Base-by-base conservation (phyloP, 345 rosid species). In the Populus alba region DNA sequence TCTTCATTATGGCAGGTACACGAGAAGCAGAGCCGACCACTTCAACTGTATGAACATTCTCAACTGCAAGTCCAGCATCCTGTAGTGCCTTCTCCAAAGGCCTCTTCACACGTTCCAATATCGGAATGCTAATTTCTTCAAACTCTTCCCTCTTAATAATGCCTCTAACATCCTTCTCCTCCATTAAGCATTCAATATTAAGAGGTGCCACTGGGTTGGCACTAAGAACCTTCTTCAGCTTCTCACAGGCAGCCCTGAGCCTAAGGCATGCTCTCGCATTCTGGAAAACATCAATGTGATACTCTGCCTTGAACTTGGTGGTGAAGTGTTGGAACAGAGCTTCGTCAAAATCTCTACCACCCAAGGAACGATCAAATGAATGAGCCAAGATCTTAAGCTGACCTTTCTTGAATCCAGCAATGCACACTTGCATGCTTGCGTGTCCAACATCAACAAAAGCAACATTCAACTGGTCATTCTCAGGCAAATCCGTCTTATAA, bases 281-380 rank as follows among this genome's bases (percentile, higher is more conserved):
- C 87, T 90, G 95, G 68, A 55, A 78, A 72, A 96, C 97, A 85
- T 96, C 98, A 76, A 96, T 94, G 82, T 94, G 94, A 85, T 96
- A 96, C 61, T 90, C 91, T 37, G 86, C 98, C 85, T 92, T 96
- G 81, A 96, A 91, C 75, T 90, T 89, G 2, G 86, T 82, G 63
- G 97, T 93, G 79, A 96, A 96, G 79, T 96, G 89, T 37, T 86
- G 72, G 82, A 96, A 91, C 33, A 96, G 82, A 77, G 57, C 99
- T 75, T 94, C 99, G 80, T 96, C 99, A 62, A 96, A 94, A 81
- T 96, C 99, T 29, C 99, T 90, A 47, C 99, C 98, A 15, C 99
- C 99, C 62, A 96, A 78, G 2, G 94, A 90, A 17, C 89, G 90
- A 76, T 96, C 98, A 76, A 86, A 96, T 7, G 91, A 83, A 51